phyloP scores from a whole-genome alignment of 768 basidiomycete genomes.

The Leucosporidium scottii region DNA sequence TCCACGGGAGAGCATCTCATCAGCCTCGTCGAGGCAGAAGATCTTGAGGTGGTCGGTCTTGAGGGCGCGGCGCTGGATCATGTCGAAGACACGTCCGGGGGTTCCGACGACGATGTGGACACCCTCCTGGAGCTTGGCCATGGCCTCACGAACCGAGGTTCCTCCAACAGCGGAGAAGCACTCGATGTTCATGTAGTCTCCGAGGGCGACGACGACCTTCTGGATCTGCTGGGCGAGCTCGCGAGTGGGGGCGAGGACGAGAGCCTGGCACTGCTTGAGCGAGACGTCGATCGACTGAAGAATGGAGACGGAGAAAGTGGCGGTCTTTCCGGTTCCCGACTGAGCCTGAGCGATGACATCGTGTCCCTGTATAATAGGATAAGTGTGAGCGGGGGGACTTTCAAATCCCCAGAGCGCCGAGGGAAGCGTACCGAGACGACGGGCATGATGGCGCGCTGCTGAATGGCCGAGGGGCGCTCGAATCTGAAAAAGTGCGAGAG shows the following conservation, averaged over 20 bases:
- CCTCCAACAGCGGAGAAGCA: slow-evolving; percentile 98
- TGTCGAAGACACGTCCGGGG: slow-evolving; percentile 96
- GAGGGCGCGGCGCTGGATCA: slow-evolving; percentile 89
- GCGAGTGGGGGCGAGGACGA: slow-evolving; percentile 94
- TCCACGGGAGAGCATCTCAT: slow-evolving; percentile 92
- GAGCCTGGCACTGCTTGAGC: slow-evolving; percentile 88
- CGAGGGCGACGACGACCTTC: slow-evolving; percentile 88
- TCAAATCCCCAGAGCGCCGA: no score
- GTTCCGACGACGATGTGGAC: slow-evolving; percentile 97
- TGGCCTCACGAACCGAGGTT: slow-evolving; percentile 94
- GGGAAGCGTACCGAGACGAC: slow-evolving; percentile 87
- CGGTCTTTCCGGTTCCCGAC: slow-evolving; percentile 99
- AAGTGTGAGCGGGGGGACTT: no score
- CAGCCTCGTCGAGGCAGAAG: slow-evolving; percentile 88
- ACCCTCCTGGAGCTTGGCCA: slow-evolving; percentile 91
- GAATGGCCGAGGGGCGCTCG: slow-evolving; percentile 97
- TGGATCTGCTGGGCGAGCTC: slow-evolving; percentile 99
- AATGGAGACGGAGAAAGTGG: slow-evolving; percentile 95
- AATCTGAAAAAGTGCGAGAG: slow-evolving; percentile 51
- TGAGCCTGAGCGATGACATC: slow-evolving; percentile 97
- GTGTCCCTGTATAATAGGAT: not conserved
- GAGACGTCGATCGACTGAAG: slow-evolving; percentile 95
- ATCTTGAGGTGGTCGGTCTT: slow-evolving; percentile 97
- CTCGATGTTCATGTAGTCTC: slow-evolving; percentile 99
- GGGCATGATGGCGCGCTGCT: slow-evolving; percentile 94